Evolutionary conservation across 148 eudicot genomes (phyloP), one percentile per base, ranked within the genome.

Genomic region (Amaranthus cruentus): DNA sequence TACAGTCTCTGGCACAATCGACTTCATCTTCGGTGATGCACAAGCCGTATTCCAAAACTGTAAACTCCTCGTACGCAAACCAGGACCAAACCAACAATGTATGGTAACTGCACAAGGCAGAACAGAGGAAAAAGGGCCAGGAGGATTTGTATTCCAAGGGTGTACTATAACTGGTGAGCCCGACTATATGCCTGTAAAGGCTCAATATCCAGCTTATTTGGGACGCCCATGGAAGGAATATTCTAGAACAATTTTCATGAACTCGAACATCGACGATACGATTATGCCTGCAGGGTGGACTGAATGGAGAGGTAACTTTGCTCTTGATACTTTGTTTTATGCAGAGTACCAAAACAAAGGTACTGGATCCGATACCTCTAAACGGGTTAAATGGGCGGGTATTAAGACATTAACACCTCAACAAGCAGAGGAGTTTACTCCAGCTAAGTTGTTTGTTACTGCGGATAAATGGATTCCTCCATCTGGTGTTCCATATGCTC

Each of bases 1-100:
- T 71, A 75, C 73, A 48, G 59, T 90, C 78, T 55, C 84, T 0
- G 96, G 96, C 5, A 87, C 89, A 61, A 80, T 88, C 6, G 92
- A 90, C 79, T 85, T 88, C 86, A 81, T 90, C 71, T 87, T 84
- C 43, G 96, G 96, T 0, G 89, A 90, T 48, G 89, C 91, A 1
- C 70, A 72, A 3, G 86, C 85, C 0, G 78, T 90, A 43, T 87
- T 90, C 83, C 96, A 90, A 42, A 84, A 85, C 50, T 88, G 96
- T 74, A 84, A 74, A 28, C 47, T 88, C 57, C 68, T 84, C 2
- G 73, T 87, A 6, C 61, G 92, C 48, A 80, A 81, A 28, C 93
- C 92, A 0, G n/a, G 82, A 47, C 76, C 66, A 2, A 72, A 76
- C 74, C 91, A 85, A 48, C 71, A 47, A 1, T 81, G 84, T 79